phyloP scores from a whole-genome alignment of 2,329 filamentous ascomycete genomes.

The Colletotrichum tropicicola region DNA sequence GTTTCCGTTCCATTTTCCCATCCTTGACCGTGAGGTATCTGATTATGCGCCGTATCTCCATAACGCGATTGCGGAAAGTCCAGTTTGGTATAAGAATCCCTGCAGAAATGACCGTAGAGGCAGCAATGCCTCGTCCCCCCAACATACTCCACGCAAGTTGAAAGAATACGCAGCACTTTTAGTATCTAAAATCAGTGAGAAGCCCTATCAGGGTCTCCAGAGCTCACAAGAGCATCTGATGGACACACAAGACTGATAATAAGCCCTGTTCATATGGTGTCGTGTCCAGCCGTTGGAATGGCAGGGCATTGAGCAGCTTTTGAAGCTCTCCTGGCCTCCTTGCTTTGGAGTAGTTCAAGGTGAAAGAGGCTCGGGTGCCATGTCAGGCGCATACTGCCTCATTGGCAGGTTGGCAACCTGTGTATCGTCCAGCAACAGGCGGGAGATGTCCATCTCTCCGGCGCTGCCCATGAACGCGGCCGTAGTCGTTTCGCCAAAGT shows the following conservation, averaged over 20 bases:
- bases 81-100: slow-evolving; percentile 21
- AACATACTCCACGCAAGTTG: slow-evolving; percentile 17
- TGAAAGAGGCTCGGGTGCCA: slow-evolving; percentile 19
- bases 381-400: slow-evolving; percentile 38
- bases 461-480: slow-evolving; percentile 51
- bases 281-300: neutral
- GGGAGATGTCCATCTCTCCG: slow-evolving; percentile 70
- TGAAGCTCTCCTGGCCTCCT: neutral
- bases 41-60: slow-evolving; percentile 26
- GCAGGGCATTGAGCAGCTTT: too few relatives aligned
- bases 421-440: slow-evolving; percentile 65
- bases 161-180: slow-evolving; percentile 24
- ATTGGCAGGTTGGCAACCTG: slow-evolving; percentile 38
- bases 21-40: slow-evolving; percentile 16
- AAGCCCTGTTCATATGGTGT: neutral
- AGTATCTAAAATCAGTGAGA: slow-evolving; percentile 1
- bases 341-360: neutral
- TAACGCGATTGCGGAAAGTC: slow-evolving; percentile 3
- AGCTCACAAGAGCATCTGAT: neutral
- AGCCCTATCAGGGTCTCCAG: neutral
- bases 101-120: slow-evolving; percentile 28
- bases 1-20: neutral
- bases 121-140: neutral
- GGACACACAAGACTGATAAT: neutral
- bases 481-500: slow-evolving; percentile 52